Percentiles rank a stretch among this genome's conserved stretches.
Conservation (phyloP, 2,329 filamentous ascomycete species). For the Diaporthe sp. region DNA sequence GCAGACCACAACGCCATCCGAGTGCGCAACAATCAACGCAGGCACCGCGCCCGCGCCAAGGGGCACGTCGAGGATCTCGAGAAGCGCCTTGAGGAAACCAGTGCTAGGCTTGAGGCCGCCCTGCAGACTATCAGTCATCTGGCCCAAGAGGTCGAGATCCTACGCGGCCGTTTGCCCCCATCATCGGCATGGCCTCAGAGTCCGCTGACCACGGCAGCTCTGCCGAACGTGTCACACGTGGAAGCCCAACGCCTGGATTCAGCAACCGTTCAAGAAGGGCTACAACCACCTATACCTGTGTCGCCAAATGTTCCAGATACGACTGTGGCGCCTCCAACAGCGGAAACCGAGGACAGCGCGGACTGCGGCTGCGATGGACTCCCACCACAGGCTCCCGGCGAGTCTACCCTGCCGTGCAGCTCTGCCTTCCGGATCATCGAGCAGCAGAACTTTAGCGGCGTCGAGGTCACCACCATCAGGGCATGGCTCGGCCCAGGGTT, state of each 20-base stretch:
- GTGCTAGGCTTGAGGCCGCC: constrained; percentile 44
- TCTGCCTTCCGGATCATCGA: constrained; percentile 52
- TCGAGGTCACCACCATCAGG: constrained; percentile 42
- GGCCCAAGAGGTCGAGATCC: constrained; percentile 36
- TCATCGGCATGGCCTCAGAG: not conserved
- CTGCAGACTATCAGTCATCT: constrained; percentile 38
- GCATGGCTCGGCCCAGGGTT: constrained; percentile 41
- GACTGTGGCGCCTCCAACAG: not conserved
- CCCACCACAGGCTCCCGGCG: constrained; percentile 35
- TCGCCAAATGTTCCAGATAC: not conserved
- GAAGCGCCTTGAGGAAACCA: constrained; percentile 45
- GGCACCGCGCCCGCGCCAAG: constrained; percentile 61
- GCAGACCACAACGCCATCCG: constrained; percentile 53
- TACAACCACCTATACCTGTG: not conserved
- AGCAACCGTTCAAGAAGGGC: not conserved
- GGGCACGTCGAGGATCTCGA: constrained; percentile 57
- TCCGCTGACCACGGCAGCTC: not conserved
- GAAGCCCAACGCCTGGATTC: not conserved
- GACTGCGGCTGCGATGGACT: constrained; percentile 28
- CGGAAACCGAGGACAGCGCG: not conserved
- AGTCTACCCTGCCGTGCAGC: constrained; percentile 51
- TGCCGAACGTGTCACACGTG: not conserved
- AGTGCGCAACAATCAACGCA: constrained; percentile 66
- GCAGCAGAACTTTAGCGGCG: constrained; percentile 50
- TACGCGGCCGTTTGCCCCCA: not conserved